Evolutionary conservation across 2,329 filamentous ascomycete species (phyloP).

Genomic region (Phaeophleospora eucalypticola): DNA sequence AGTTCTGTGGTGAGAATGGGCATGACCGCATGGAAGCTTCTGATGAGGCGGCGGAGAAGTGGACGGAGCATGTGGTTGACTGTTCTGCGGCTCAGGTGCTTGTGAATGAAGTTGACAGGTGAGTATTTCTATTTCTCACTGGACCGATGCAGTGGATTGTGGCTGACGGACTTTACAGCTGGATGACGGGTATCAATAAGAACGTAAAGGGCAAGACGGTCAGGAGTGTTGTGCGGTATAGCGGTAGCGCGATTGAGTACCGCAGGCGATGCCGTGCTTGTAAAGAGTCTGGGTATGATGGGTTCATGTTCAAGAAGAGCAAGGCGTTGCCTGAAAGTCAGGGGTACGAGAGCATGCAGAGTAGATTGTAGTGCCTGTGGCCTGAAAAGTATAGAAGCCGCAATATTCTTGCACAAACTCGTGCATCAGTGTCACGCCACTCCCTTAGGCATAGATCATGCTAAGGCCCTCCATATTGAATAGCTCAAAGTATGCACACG

Average conservation of each 20-base stretch:
- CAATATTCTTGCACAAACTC: too few species aligned
- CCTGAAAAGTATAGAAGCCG: too few species aligned
- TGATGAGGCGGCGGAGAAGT: slow-evolving; percentile 27
- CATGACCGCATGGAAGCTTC: slow-evolving; percentile 23
- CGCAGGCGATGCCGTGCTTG: slow-evolving; percentile 3
- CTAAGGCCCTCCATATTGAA: too few species aligned
- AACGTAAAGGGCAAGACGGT: slow-evolving; percentile 7
- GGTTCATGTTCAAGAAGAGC: not conserved
- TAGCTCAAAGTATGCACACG: too few species aligned
- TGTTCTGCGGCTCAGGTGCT: slow-evolving; percentile 2
- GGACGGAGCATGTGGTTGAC: slow-evolving; percentile 16
- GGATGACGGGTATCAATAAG: slow-evolving; percentile 11
- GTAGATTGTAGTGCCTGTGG: too few species aligned
- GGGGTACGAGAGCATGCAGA: too few species aligned
- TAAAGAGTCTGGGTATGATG: slow-evolving; percentile 2
- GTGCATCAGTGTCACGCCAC: too few species aligned
- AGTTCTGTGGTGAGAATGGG: slow-evolving; percentile 10
- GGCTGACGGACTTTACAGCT: too few species aligned
- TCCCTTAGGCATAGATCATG: too few species aligned
- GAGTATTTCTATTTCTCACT: too few species aligned
- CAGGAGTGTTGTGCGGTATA: slow-evolving; percentile 7
- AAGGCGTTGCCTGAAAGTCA: too few species aligned
- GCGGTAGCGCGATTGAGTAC: slow-evolving; percentile 6
- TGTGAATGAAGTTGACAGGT: slow-evolving; percentile 7
- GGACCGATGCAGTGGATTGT: too few species aligned